These are phyloP conservation scores for Metschnikowia amazonensis DNA, from an alignment of 805 yeast genomes.

Conservation along the genomic window DNA sequence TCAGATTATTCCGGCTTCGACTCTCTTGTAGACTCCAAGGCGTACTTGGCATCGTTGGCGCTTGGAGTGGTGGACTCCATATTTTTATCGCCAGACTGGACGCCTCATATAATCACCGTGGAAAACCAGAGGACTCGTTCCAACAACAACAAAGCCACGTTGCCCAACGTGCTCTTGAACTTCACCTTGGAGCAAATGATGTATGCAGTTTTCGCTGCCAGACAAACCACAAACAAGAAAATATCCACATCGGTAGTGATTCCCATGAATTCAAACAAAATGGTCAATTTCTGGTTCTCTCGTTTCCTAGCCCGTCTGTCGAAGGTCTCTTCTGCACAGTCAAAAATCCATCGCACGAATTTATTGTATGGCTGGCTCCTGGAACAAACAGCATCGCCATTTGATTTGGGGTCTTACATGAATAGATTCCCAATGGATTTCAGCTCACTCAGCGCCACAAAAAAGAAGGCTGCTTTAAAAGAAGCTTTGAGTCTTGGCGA, in stretches of 20 bases:
- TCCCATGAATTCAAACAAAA: conserved; percentile 34
- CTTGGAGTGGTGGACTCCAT: conserved; percentile 21
- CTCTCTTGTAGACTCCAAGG: conserved; percentile 24
- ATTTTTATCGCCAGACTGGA: conserved; percentile 9
- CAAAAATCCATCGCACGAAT: conserved; percentile 12
- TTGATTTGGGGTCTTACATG: conserved; percentile 5
- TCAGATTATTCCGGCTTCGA: conserved; percentile 10
- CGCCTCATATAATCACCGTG: conserved; percentile 29
- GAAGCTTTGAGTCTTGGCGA: conserved; percentile 5
- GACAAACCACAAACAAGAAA: conserved; percentile 9
- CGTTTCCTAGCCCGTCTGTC: conserved; percentile 25
- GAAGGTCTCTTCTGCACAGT: conserved; percentile 8
- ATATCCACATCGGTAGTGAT: conserved; percentile 21
- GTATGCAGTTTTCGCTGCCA: conserved; percentile 27
- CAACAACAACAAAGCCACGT: conserved; percentile 28
- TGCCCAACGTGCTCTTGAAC: conserved; percentile 39
- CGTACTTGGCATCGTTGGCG: conserved; percentile 24
- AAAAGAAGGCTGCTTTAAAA: conserved; percentile 10
- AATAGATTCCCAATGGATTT: conserved; percentile 7
- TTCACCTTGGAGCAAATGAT: conserved; percentile 37
- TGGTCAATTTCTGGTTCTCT: conserved; percentile 39
- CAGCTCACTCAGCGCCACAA: conserved; percentile 3
- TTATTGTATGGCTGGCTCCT: conserved; percentile 17
- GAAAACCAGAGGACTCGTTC: conserved; percentile 42
- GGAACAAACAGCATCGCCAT: conserved; percentile 11